Conservation (phyloP, 192 early-diverging fungal species). For the Dissophora globulifera region DNA sequence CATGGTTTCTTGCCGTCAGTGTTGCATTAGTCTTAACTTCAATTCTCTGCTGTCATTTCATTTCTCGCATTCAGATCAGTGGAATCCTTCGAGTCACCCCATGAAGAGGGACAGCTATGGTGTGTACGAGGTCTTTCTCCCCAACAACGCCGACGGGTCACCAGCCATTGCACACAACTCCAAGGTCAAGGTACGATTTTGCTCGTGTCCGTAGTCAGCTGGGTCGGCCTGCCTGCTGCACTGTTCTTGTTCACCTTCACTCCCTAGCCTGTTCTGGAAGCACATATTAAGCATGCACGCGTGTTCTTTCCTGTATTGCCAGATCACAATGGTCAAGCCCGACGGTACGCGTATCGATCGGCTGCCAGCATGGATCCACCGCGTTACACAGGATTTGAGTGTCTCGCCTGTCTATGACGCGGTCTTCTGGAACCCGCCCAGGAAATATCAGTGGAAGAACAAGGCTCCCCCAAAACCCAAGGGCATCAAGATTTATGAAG, state of each 20-base stretch:
- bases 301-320: not conserved
- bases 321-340: constrained; percentile 82
- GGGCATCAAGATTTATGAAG: constrained; percentile 89
- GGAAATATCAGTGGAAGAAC: constrained; percentile 84
- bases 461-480: constrained; percentile 71
- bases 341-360: constrained; percentile 85
- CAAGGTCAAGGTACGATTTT: constrained; percentile 79
- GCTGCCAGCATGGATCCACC: constrained; percentile 88
- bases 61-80: constrained; percentile 70
- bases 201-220: too few relatives aligned
- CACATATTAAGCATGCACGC: too few relatives aligned
- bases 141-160: constrained; percentile 68
- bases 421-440: constrained; percentile 92
- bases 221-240: too few relatives aligned
- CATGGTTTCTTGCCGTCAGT: too few relatives aligned
- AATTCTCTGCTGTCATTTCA: constrained; percentile 2
- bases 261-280: not conserved
- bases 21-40: too few relatives aligned
- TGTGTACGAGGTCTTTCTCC: constrained; percentile 80
- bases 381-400: constrained; percentile 86
- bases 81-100: constrained; percentile 78
- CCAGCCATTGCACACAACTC: constrained; percentile 84
- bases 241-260: not conserved
- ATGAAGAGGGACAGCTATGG: constrained; percentile 89
- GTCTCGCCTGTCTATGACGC: constrained; percentile 89